These are phyloP conservation scores for Daedalea quercina DNA, from an alignment of 768 basidiomycete genomes.

Conservation along the genomic window DNA sequence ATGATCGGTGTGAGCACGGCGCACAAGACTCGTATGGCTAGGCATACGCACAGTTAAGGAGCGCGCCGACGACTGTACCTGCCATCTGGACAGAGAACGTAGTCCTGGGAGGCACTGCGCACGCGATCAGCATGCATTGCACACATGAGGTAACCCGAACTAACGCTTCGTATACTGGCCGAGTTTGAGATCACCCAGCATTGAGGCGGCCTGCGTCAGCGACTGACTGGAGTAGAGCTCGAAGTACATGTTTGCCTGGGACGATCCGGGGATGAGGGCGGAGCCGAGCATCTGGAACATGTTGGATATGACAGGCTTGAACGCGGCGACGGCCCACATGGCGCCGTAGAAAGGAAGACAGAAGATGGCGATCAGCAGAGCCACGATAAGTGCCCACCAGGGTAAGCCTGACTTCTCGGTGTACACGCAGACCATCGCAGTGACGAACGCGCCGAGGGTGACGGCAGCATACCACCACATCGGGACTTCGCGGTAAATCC, in stretches of 20 bases:
- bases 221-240: background rate
- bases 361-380: conserved; percentile 42
- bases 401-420: conserved; percentile 30
- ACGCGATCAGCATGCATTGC: background rate
- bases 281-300: conserved; percentile 46
- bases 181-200: conserved; percentile 39
- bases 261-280: conserved; percentile 39
- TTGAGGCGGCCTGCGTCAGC: conserved; percentile 31
- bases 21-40: background rate
- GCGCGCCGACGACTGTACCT: conserved; percentile 44
- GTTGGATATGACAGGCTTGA: conserved; percentile 11
- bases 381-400: conserved; percentile 44
- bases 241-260: conserved; percentile 42
- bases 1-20: background rate
- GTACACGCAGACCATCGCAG: conserved; percentile 5
- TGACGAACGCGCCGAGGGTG: conserved; percentile 1
- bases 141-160: background rate
- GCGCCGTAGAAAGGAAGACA: conserved; percentile 45
- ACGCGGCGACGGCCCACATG: conserved; percentile 9
- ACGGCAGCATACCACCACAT: conserved; percentile 9
- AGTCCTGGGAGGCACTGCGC: conserved; percentile 1
- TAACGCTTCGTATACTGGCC: conserved; percentile 20
- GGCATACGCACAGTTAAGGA: conserved; percentile 29
- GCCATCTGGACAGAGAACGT: conserved; percentile 44
- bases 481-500: conserved; percentile 26